Evolutionary conservation across 768 basidiomycete genomes (phyloP), one percentile per base, ranked within the genome.

Genomic region (Phylloporus rhodoxanthus): DNA sequence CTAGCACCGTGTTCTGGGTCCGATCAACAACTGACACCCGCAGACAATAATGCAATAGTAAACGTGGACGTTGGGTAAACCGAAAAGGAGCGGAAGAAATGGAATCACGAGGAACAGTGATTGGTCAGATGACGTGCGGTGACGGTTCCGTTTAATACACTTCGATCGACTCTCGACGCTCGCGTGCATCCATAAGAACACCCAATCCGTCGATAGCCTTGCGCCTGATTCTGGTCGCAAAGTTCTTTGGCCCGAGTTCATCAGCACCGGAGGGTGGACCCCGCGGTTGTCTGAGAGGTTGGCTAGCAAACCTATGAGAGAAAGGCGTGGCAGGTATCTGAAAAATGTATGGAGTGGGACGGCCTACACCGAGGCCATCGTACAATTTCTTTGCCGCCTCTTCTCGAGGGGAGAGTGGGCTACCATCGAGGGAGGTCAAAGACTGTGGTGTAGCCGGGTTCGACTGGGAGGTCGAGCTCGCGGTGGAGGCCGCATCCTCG

Each of bases 251-350:
- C 17, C 85, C 84, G 43, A 92, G 80, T 63, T 92, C 90, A 61
- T 92, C 90, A 55, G 82, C 81, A 62, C 86, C 85, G 20, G 86
- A 86, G 38, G 91, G 91, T 49, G 91, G 91, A 59, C 91, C 91
- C 51, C 83, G 80, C 60, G 91, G 91, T 73, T 92, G 91, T 68
- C 91, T 83, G 47, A 83, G 75, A 52, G 87, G 85, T 62, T 84
- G 82, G 66, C 82, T 86, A 53, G 73, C 74, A 69, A 84, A 62
- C 75, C 82, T 79, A 47, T 72, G 72, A 26, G 72, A 69, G 48
- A 66, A 65, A 73, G 48, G 61, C 47, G 61, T 43, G 51, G 39
- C 54, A 48, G 48, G 44, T 2, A 52, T 14, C 44, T 57, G 57
- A 25, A 60, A 57, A 29, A 61, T 51, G 29, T 53, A 48, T 23